These are phyloP conservation scores for Colletotrichum cordylinicola DNA, from an alignment of 2,329 filamentous ascomycete species.

Conservation along the genomic window DNA sequence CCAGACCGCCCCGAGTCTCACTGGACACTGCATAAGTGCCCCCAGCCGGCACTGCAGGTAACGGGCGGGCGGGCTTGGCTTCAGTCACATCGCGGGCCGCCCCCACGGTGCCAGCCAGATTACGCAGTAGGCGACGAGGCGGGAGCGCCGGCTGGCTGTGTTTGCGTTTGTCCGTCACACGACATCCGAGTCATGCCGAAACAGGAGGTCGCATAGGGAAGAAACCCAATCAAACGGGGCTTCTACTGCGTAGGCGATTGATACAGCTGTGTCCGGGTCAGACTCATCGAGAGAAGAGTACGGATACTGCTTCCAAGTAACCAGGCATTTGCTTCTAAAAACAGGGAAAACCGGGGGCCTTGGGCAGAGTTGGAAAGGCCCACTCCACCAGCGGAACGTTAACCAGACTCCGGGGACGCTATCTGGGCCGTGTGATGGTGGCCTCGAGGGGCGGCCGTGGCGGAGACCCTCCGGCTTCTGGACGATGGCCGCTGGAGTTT, in stretches of 20 bases:
- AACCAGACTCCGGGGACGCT: conserved; percentile 3
- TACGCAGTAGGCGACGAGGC: neutral
- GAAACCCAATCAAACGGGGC: neutral
- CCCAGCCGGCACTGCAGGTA: neutral
- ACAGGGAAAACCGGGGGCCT: neutral
- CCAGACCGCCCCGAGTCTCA: neutral
- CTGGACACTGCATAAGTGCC: neutral
- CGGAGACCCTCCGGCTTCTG: neutral
- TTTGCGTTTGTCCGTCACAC: neutral
- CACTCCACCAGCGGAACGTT: neutral
- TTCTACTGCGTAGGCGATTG: neutral
- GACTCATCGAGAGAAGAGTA: neutral
- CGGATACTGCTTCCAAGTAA: no score
- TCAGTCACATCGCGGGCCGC: neutral
- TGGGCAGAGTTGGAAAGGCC: neutral
- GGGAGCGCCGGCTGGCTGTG: neutral
- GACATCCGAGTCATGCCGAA: neutral
- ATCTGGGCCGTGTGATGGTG: neutral
- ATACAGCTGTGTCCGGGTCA: neutral
- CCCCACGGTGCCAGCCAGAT: neutral
- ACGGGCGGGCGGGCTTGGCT: neutral
- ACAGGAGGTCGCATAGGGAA: neutral
- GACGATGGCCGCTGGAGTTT: neutral
- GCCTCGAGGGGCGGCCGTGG: neutral
- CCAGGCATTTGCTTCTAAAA: neutral